Base-by-base conservation (phyloP, 208 protist genomes). In the Leishmania major region DNA sequence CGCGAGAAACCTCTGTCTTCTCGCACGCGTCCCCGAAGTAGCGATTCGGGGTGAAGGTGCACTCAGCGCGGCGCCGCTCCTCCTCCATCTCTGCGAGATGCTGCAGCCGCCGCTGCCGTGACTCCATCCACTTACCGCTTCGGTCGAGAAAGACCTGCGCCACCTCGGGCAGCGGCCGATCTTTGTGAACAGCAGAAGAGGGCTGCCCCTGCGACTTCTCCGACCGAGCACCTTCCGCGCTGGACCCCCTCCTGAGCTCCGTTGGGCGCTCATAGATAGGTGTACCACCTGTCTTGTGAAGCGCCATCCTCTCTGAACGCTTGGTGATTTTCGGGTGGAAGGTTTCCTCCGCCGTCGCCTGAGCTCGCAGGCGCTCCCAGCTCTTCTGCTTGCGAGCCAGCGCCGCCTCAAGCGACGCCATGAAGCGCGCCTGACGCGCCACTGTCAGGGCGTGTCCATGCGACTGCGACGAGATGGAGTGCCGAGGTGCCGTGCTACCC, bases 231-330 rank as follows among this genome's bases (percentile, higher is more conserved):
- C 35, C 73, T 77, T 10, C 15, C 4, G 55, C 57, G 25, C 17
- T 64, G 15, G 37, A 5, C 57, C 25, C 35, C 37, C 17, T 45
- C 13, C 37, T 59, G 60, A 73, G 28, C 3, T 74, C 13, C 8
- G 66, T 60, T 28, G 85, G 79, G 17, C 90, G 84, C 76, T 89
- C 84, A 74, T 90, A 89, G 70, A 93, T 88, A 22, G 80, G 84
- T 28, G 72, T 78, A 28, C 83, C 80, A 6, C 84, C 82, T 22
- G 81, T 89, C 74, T 88, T 88, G 53, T 83, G 79, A 43, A 55
- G 66, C 51, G 87, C 88, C 79, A 91, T 82, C 28, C 66, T 77
- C 11, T 67, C 81, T 45, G 82, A 87, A 45, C 80, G 64, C 8
- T 80, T 62, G 13, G 84, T 80, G 47, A 94, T 81, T 28, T 80